phyloP scores from a whole-genome alignment of 2,329 filamentous ascomycete genomes.

The Colletotrichum sp. region DNA sequence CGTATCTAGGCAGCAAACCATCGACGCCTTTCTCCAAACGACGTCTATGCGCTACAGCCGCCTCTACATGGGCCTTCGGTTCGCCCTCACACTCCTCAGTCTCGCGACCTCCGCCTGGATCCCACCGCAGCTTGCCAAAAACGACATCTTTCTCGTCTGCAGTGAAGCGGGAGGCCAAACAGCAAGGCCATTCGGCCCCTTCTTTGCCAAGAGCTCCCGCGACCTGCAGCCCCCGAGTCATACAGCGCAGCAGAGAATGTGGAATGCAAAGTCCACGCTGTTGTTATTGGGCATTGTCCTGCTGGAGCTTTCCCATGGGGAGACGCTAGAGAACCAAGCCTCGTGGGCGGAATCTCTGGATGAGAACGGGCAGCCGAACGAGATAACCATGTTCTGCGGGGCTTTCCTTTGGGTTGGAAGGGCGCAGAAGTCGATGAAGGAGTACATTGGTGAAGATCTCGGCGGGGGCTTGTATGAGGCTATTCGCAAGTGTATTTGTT shows the following conservation, averaged over 20 bases:
- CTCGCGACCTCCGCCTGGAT: neutral
- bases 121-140: neutral
- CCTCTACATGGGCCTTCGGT: neutral
- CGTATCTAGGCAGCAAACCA: neutral
- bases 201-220: neutral
- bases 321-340: slow-evolving; percentile 12
- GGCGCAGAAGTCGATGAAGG: neutral
- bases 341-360: neutral
- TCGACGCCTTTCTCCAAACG: neutral
- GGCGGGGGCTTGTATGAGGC: neutral
- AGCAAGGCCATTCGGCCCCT: neutral
- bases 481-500: neutral
- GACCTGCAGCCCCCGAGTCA: neutral
- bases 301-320: neutral
- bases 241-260: neutral
- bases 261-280: neutral
- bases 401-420: neutral
- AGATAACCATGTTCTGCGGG: neutral
- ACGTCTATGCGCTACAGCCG: neutral
- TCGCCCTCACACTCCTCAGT: neutral
- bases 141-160: neutral
- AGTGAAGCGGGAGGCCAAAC: neutral
- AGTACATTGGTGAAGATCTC: neutral
- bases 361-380: neutral
- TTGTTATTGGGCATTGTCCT: neutral